phyloP scores from a whole-genome alignment of 495 filamentous ascomycete species.

The Talaromyces thailandensis region DNA sequence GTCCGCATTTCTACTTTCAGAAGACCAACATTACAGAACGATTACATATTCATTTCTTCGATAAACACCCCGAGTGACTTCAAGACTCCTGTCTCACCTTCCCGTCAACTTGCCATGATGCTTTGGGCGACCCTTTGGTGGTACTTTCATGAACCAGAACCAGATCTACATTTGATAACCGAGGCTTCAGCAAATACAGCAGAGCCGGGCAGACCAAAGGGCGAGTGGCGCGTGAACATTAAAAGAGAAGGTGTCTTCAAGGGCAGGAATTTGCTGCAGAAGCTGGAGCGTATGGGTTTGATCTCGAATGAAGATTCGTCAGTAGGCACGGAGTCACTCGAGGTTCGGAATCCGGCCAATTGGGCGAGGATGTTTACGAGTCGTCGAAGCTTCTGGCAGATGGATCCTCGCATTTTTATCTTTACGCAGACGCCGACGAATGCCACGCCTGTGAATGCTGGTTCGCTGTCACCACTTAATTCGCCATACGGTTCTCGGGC shows the following conservation, averaged over 20 bases:
- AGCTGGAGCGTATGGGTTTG: conserved; percentile 87
- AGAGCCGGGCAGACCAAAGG: conserved; percentile 58
- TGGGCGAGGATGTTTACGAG: conserved; percentile 81
- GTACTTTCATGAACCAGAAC: conserved; percentile 74
- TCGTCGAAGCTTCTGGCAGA: conserved; percentile 81
- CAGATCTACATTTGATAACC: conserved; percentile 45
- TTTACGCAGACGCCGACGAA: conserved; percentile 66
- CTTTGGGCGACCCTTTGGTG: conserved; percentile 90
- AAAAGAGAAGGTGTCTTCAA: conserved; percentile 80
- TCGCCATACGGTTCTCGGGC: conserved; percentile 47
- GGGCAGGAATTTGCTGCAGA: conserved; percentile 71
- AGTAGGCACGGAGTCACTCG: conserved; percentile 52
- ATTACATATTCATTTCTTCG: conserved; percentile 81
- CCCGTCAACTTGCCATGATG: conserved; percentile 88
- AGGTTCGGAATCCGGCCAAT: conserved; percentile 50
- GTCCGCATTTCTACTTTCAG: conserved; percentile 54
- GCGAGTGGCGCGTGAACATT: conserved; percentile 83
- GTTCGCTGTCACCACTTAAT: conserved; percentile 46
- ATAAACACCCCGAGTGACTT: conserved; percentile 80
- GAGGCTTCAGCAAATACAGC: conserved; percentile 58
- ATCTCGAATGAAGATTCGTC: conserved; percentile 66
- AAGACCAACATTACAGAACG: conserved; percentile 62
- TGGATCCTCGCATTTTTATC: conserved; percentile 77
- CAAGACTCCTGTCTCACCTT: conserved; percentile 68
- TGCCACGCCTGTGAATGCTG: conserved; percentile 6